phyloP scores from a whole-genome alignment of 2,329 filamentous ascomycete genomes.

The Emergomyces orientalis region DNA sequence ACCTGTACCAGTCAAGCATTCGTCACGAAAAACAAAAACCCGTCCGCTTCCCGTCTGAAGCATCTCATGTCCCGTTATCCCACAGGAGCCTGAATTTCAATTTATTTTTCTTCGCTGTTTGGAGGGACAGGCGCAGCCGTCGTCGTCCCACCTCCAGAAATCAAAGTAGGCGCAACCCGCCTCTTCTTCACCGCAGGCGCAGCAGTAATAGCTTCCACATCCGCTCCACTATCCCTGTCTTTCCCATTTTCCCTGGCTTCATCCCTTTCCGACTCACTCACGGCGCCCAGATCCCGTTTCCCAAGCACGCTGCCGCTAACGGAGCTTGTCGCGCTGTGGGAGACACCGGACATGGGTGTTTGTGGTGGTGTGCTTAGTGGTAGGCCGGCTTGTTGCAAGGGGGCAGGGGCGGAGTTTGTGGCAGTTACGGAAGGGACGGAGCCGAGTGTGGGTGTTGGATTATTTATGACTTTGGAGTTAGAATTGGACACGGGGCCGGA shows the following conservation, averaged over 20 bases:
- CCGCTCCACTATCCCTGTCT: constrained; percentile 3
- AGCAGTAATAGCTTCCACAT: background rate
- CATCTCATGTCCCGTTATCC: background rate
- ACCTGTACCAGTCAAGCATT: background rate
- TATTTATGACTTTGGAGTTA: constrained; percentile 45
- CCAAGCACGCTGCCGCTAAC: constrained; percentile 46
- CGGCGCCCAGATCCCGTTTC: constrained; percentile 38
- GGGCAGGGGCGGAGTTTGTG: constrained; percentile 49
- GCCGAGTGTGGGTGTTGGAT: constrained; percentile 68
- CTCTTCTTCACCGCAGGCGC: constrained; percentile 15
- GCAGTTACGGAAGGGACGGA: constrained; percentile 69
- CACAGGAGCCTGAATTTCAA: background rate
- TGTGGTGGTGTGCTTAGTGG: constrained; percentile 85
- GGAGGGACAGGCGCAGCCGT: background rate
- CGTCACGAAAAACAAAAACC: background rate
- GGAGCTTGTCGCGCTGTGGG: constrained; percentile 48
- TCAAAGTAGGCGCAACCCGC: constrained; percentile 16
- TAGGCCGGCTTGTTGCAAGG: constrained; percentile 31
- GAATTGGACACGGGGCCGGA: constrained; percentile 8
- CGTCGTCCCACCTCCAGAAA: constrained; percentile 4
- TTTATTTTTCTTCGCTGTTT: background rate
- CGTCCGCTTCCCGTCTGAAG: background rate
- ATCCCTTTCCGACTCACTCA: constrained; percentile 39
- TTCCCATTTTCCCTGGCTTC: constrained; percentile 24
- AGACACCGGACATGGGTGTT: constrained; percentile 54